These are phyloP conservation scores for Boletus sp. DNA, from an alignment of 1,284 basidiomycete species.

Conservation along the genomic window DNA sequence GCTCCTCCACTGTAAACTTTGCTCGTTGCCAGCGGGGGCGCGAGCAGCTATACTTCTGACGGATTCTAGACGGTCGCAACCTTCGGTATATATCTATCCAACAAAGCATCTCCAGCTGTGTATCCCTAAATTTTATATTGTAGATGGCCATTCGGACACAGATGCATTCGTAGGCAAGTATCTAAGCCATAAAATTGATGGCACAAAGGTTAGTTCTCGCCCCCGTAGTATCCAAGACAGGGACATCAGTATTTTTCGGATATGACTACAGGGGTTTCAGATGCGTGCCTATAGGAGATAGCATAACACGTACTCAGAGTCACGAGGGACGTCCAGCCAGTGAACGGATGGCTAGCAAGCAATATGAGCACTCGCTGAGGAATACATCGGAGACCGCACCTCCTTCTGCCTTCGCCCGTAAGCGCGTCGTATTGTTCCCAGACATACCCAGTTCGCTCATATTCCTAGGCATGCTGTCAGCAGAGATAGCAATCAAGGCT, in stretches of 20 bases:
- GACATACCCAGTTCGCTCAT: conserved; percentile 85
- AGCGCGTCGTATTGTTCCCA: conserved; percentile 94
- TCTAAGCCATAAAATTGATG: background rate
- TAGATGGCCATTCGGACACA: background rate
- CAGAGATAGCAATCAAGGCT: background rate
- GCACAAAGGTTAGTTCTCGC: background rate
- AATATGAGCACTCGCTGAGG: conserved; percentile 7
- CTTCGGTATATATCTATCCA: background rate
- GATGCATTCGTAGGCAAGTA: too few species aligned
- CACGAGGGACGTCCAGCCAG: conserved; percentile 87
- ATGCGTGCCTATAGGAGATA: conserved; percentile 7
- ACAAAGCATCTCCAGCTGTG: background rate
- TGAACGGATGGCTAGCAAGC: conserved; percentile 77
- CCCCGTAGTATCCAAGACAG: background rate
- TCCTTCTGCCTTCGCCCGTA: conserved; percentile 80
- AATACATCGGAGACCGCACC: conserved; percentile 41
- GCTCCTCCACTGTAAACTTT: too few species aligned
- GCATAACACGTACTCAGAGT: conserved; percentile 58
- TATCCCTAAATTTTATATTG: background rate
- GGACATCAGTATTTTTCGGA: conserved; percentile 51
- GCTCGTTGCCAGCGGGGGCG: background rate
- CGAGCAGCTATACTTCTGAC: background rate
- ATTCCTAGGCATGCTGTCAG: conserved; percentile 60
- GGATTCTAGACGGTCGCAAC: background rate
- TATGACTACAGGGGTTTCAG: conserved; percentile 39